These are phyloP conservation scores for Penicillium lagena DNA, from an alignment of 495 filamentous ascomycete genomes.

Conservation along the genomic window DNA sequence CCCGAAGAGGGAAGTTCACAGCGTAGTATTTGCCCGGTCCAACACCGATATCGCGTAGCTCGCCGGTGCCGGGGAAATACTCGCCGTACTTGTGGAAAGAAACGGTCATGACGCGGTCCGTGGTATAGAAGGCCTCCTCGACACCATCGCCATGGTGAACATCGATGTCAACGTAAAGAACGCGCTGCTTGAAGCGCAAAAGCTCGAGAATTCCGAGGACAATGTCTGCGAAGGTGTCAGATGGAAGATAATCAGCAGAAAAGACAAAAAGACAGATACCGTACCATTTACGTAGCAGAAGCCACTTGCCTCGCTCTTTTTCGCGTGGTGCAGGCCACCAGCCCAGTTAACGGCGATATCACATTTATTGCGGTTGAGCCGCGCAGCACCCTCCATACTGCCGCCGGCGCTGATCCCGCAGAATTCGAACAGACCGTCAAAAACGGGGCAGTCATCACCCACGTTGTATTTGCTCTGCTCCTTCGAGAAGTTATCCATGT, in stretches of 20 bases:
- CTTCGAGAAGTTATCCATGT: conserved; percentile 90
- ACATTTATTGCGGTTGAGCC: conserved; percentile 88
- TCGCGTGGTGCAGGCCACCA: conserved; percentile 93
- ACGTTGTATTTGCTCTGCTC: conserved; percentile 98
- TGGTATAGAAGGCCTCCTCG: conserved; percentile 96
- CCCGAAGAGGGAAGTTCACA: conserved; percentile 93
- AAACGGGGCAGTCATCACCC: conserved; percentile 95
- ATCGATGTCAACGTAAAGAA: conserved; percentile 97
- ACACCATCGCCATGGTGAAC: conserved; percentile 98
- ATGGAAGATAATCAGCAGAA: background rate
- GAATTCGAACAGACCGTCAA: conserved; percentile 96
- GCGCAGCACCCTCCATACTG: conserved; percentile 92
- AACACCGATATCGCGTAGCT: conserved; percentile 91
- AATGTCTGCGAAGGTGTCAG: conserved; percentile 58
- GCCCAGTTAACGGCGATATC: conserved; percentile 98
- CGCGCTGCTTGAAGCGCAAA: conserved; percentile 86
- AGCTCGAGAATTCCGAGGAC: conserved; percentile 94
- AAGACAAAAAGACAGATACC: conserved; percentile 6
- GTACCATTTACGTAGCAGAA: conserved; percentile 98
- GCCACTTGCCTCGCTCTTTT: conserved; percentile 92
- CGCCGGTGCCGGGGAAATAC: conserved; percentile 96
- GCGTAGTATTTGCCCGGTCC: conserved; percentile 89
- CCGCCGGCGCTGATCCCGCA: conserved; percentile 96
- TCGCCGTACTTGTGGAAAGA: conserved; percentile 99
- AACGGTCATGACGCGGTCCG: conserved; percentile 95